Evolutionary conservation across 176 grass and related monocot species (phyloP), one percentile per base, ranked within the genome.

Genomic region (Raddia distichophylla): DNA sequence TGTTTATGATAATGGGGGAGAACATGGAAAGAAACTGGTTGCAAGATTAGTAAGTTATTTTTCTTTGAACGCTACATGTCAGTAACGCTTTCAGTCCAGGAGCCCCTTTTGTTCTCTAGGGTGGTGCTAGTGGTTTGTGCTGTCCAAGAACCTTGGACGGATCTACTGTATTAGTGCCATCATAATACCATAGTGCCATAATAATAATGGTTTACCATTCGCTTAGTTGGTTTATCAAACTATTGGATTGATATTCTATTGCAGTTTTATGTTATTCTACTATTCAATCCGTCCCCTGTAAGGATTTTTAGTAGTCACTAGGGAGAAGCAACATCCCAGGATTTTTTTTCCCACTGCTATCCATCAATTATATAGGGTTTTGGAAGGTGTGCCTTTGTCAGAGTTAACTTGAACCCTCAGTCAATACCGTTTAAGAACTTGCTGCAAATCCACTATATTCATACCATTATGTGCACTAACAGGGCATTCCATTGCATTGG

Each of bases 21-120:
- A 88, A 52, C 75, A 82, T 55, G 91, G 69, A 74, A 99, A 93
- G 82, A 99, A 99, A 90, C 91, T 91, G 46, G 93, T 99, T 40
- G 67, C 80, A 72, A 91, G 93, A 93, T 88, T 99, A 77, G 96
- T 99, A 91, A 90, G 93, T 85, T 77, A 22, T 45, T 49, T 46
- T 54, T 82, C 6, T 85, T 86, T 72, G 63, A 54, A 63, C 22
- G 16, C 76, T 17, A 60, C 11, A 57, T 68, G 33, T 56, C 53
- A 76, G n/a, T 81, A 89, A 68, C 74, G 55, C 44, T 88, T 78
- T n/a, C 37, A 83, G 17, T 60, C 1, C 5, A 54, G n/a, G 18
- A 56, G 69, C 13, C 57, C 9, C 13, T 37, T 65, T 79, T 46
- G 15, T 60, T 79, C 75, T 51, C 66, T 73, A 49, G 0, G 48